Base-by-base conservation (phyloP, 768 basidiomycete species). In the Mycena capillaripes region DNA sequence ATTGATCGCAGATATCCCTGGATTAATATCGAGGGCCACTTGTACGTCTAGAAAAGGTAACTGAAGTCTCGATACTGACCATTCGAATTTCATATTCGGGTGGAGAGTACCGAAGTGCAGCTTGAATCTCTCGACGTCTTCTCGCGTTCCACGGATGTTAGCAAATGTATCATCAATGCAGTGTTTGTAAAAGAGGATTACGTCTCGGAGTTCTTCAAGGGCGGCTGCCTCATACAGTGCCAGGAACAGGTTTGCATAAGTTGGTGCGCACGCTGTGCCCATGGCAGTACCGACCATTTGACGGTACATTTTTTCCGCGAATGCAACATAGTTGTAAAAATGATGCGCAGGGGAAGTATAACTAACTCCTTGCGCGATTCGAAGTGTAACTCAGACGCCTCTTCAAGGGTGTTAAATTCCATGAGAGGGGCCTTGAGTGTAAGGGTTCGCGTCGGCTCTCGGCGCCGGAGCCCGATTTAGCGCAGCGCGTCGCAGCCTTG, bases 211-310 rank as follows among this genome's bases (percentile, higher is more conserved):
- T 55, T 75, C 70, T 30, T 30, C 29, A 19, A 75, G 73, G n/a
- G 66, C 58, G 5, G 32, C 25, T 9, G 10, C 58, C 64, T 74
- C 73, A 34, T 66, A 71, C 14, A n/a, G 19, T 30, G 73, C 73
- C 19, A 75, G 73, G 42, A 75, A 75, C 0, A 75, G 58, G 58
- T 75, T 75, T 14, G 70, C 73, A 53, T 75, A 75, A 19, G 65
- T 63, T 14, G 73, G 73, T 23, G 73, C 73, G 36, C 46, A 62
- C 4, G 73, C 32, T 11, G 73, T 75, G 0, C 73, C 73, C 73
- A 75, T 75, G 11, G 72, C 69, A 1, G 72, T 74, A 32, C 72
- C 72, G 11, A 74, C 40, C 21, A 74, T 56, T 32, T 74, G 69
- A 10, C 40, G 63, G 52, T 46, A 74, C 3, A 60, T 70, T 52